These are phyloP conservation scores for Rhododendron ferrugineum DNA, from an alignment of 148 eudicot species.

Conservation along the genomic window DNA sequence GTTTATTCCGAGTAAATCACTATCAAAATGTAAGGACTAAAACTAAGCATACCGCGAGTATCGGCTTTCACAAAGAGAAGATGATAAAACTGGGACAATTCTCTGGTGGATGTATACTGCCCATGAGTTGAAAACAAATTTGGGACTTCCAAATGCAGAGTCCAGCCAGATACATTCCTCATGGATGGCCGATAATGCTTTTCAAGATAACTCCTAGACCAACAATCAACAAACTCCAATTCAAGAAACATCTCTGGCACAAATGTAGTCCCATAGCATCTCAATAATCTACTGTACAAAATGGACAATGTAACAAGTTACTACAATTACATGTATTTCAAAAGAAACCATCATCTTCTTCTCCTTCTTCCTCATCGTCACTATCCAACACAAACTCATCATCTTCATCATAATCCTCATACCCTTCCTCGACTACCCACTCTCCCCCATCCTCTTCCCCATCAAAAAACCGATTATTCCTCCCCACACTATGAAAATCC, in stretches of 20 bases:
- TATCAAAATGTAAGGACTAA: not conserved
- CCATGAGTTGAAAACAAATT: not conserved
- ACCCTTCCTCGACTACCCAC: constrained; percentile 6
- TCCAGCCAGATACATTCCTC: not conserved
- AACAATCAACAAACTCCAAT: not conserved
- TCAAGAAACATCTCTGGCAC: not conserved
- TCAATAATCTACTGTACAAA: not conserved
- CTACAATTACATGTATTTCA: constrained; percentile 1
- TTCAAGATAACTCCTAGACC: not conserved
- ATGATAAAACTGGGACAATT: not conserved
- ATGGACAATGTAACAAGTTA: not conserved
- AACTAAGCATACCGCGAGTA: not conserved
- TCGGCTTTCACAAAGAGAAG: not conserved
- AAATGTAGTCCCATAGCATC: not conserved
- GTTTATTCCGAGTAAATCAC: not conserved
- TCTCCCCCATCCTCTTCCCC: constrained; percentile 47
- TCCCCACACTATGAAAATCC: constrained; percentile 23
- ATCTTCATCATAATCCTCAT: constrained; percentile 24
- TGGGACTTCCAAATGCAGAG: not conserved
- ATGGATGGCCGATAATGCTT: not conserved
- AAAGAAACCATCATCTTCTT: constrained; percentile 26
- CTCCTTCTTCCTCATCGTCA: constrained; percentile 39
- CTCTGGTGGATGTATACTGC: not conserved
- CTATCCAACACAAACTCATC: constrained; percentile 31
- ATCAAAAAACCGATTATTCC: constrained; percentile 46